Percentiles rank a stretch among this genome's conserved stretches.
Evolutionary conservation across 768 basidiomycete species (phyloP).

Genomic region (Suillus sp.): DNA sequence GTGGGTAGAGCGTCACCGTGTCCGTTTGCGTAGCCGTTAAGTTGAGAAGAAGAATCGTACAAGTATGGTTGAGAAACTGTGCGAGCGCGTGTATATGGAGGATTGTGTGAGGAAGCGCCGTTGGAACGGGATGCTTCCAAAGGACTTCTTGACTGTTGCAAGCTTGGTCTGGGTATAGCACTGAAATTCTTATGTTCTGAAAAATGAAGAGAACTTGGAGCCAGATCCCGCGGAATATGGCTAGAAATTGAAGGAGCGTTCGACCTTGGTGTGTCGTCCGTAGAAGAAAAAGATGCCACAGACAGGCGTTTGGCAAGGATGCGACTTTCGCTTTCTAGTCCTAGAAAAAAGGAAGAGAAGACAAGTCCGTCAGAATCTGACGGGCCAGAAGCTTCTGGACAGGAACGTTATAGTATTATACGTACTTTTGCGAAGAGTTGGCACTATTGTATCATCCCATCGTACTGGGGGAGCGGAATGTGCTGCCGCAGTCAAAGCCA

Average conservation of each 20-base stretch:
- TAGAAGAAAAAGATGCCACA: constrained; percentile 63
- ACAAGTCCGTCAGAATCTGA: background rate
- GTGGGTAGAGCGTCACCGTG: constrained; percentile 30
- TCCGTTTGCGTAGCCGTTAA: constrained; percentile 32
- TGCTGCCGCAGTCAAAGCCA: constrained; percentile 46
- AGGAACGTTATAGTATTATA: constrained; percentile 18
- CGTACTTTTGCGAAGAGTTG: constrained; percentile 77
- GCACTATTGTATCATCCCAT: constrained; percentile 86
- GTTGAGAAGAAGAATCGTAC: constrained; percentile 39
- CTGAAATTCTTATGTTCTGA: constrained; percentile 39
- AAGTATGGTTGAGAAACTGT: constrained; percentile 66
- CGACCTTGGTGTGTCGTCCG: constrained; percentile 43
- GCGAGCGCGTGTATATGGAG: constrained; percentile 52
- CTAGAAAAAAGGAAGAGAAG: constrained; percentile 39
- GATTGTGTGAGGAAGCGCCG: constrained; percentile 32
- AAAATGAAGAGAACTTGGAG: constrained; percentile 24
- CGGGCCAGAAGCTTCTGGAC: background rate
- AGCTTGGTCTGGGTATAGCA: constrained; percentile 51
- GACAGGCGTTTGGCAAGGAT: constrained; percentile 79
- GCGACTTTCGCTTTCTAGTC: constrained; percentile 78
- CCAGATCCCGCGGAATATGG: constrained; percentile 23
- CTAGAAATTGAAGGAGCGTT: constrained; percentile 23
- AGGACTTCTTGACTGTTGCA: constrained; percentile 39
- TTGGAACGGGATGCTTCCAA: constrained; percentile 28
- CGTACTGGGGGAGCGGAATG: constrained; percentile 44